These are phyloP conservation scores for Ailanthus altissimus DNA, from an alignment of 345 rosid genomes.

Conservation along the genomic window DNA sequence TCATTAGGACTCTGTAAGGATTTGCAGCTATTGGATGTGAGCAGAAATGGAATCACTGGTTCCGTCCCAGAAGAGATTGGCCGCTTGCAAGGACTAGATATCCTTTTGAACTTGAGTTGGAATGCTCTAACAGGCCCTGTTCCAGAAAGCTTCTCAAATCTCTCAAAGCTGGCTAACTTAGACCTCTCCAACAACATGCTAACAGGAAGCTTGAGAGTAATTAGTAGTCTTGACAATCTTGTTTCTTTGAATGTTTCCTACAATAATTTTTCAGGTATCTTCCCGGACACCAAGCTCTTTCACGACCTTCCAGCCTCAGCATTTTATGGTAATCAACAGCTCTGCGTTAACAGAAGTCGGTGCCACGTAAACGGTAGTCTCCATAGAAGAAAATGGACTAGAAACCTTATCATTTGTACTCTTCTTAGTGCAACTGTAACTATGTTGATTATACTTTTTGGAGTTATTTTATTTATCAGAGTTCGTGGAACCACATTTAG, in stretches of 20 bases:
- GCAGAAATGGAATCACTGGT: conserved; percentile 56
- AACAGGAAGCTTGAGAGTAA: conserved; percentile 42
- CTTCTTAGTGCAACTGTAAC: conserved; percentile 45
- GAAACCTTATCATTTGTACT: conserved; percentile 40
- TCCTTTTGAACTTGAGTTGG: conserved; percentile 65
- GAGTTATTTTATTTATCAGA: conserved; percentile 40
- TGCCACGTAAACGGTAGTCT: conserved; percentile 29
- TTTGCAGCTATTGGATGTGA: conserved; percentile 61
- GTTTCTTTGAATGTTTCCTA: conserved; percentile 60
- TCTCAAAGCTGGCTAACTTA: conserved; percentile 61
- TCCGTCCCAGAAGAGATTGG: conserved; percentile 59
- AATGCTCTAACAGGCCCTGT: conserved; percentile 57
- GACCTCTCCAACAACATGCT: conserved; percentile 65
- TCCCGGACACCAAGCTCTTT: conserved; percentile 64
- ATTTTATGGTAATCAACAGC: conserved; percentile 49
- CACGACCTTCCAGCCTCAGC: conserved; percentile 47
- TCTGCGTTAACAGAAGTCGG: conserved; percentile 48
- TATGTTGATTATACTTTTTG: conserved; percentile 36
- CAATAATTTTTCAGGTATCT: conserved; percentile 60
- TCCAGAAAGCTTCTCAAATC: conserved; percentile 53
- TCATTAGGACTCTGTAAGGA: conserved; percentile 58
- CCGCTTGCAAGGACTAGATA: conserved; percentile 56
- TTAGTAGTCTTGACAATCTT: conserved; percentile 58
- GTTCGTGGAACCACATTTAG: conserved; percentile 29
- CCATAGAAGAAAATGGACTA: conserved; percentile 31